Evolutionary conservation across 345 rosid species (phyloP), one percentile per base, ranked within the genome.

Genomic region (Rhodamnia argentea): DNA sequence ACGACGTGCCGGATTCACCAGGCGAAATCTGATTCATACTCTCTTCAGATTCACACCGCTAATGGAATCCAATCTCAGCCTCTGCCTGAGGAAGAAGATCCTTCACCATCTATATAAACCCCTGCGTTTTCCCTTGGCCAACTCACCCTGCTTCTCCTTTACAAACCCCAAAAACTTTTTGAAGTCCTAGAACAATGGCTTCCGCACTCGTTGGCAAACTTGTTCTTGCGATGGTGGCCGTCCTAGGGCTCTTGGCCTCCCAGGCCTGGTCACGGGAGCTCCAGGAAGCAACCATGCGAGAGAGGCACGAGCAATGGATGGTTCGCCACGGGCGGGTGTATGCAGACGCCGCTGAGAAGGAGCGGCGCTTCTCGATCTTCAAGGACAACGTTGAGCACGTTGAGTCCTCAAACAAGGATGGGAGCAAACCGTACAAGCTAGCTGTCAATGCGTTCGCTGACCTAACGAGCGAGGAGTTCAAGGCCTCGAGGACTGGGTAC

Each of bases 321-420:
- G n/a, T n/a, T n/a, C n/a, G n/a, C n/a, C 51, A 87, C 24, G 87
- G 86, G 3, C 56, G 57, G 32, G 54, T 47, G 23, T 90, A 90
- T 12, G 62, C 57, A 40, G 76, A 86, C 20, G 85, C 8, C 4
- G 70, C 85, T 1, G 93, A 91, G 89, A 91, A 89, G 84, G 59
- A 85, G 52, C 70, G 44, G 87, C 86, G 92, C 3, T 87, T 89
- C 83, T 15, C 84, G 44, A 89, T 92, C 44, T 92, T 92, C 86
- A 84, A 88, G 86, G 58, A 85, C 20, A 91, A 91, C 57, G 89
- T 89, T 4, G 87, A 78, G 82, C 88, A 85, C 44, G 84, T 91
- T 18, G 92, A 87, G 53, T 90, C 88, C 4, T 85, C 87, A 44
- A 92, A 91, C 74, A 57, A 84, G 7, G 88, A 55, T 1, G 86